A percentile compares a stretch with the other conserved stretches of the same genome.
phyloP scores from a whole-genome alignment of 345 rosid genomes.

The Combretum micranthum region DNA sequence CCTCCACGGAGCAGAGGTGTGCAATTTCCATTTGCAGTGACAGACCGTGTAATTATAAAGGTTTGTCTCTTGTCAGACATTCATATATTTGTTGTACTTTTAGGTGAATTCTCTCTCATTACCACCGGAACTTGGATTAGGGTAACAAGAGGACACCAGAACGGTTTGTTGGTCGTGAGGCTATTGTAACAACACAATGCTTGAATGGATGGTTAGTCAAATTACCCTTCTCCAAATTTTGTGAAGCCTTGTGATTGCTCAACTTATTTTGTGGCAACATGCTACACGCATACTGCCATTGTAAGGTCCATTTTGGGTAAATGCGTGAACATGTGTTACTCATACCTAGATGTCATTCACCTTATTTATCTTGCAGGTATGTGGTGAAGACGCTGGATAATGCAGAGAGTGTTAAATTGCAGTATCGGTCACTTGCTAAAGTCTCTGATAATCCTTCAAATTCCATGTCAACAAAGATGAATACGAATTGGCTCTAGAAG shows the following conservation, averaged over 20 bases:
- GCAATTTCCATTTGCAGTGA: conserved; percentile 85
- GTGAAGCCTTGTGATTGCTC: neutral
- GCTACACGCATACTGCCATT: too few species aligned
- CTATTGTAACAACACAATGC: conserved; percentile 89
- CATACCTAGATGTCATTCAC: too few species aligned
- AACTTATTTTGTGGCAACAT: neutral
- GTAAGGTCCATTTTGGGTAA: too few species aligned
- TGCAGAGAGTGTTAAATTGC: conserved; percentile 84
- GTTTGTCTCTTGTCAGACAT: conserved; percentile 21
- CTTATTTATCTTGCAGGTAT: conserved; percentile 44
- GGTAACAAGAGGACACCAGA: conserved; percentile 95
- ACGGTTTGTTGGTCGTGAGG: conserved; percentile 91
- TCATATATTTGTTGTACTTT: neutral
- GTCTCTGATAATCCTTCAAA: conserved; percentile 37
- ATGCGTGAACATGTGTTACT: too few species aligned
- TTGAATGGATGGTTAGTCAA: conserved; percentile 82
- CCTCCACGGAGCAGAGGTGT: conserved; percentile 60
- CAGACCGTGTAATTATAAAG: conserved; percentile 87
- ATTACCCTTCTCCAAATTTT: neutral
- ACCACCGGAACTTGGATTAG: conserved; percentile 29
- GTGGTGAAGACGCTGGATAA: conserved; percentile 94
- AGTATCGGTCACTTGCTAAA: conserved; percentile 83
- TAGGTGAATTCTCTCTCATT: conserved; percentile 3
- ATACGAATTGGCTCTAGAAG: conserved; percentile 54
- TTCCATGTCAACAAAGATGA: conserved; percentile 44